Conservation (phyloP, 768 basidiomycete species). For the Mycena amicta region DNA sequence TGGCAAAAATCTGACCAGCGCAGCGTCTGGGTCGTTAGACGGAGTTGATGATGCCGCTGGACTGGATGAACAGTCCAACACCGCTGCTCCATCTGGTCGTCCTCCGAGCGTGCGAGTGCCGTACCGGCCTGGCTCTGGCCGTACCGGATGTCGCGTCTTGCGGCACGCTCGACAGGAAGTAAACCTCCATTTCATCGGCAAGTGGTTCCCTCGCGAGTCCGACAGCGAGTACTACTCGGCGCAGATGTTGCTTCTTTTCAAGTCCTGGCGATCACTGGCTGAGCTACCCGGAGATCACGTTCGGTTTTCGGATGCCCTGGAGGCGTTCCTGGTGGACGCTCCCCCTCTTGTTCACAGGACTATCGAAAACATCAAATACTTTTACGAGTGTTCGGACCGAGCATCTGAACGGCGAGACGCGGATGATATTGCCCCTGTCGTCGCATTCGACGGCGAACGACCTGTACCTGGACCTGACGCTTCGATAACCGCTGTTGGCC, state of each 20-base stretch:
- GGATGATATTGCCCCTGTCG: background rate
- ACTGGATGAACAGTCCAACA: slow-evolving; percentile 19
- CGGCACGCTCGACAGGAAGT: slow-evolving; percentile 32
- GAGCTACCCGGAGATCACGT: slow-evolving; percentile 24
- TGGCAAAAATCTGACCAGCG: slow-evolving; percentile 8
- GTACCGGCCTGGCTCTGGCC: slow-evolving; percentile 24
- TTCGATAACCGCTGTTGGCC: background rate
- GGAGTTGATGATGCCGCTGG: slow-evolving; percentile 8
- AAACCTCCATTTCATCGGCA: slow-evolving; percentile 35
- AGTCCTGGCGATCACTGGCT: slow-evolving; percentile 33
- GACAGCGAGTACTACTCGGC: slow-evolving; percentile 29
- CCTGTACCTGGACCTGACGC: background rate
- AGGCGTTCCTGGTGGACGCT: slow-evolving; percentile 12
- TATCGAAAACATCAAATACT: slow-evolving; percentile 36
- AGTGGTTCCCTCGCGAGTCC: slow-evolving; percentile 31
- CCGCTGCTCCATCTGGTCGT: slow-evolving; percentile 10
- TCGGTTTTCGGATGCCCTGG: slow-evolving; percentile 28
- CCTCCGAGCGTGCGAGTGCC: slow-evolving; percentile 16
- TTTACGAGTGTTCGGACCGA: slow-evolving; percentile 30
- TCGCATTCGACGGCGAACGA: slow-evolving; percentile 4
- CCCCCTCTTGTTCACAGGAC: slow-evolving; percentile 4
- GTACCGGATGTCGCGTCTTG: slow-evolving; percentile 21
- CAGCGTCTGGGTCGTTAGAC: background rate
- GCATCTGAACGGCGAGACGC: slow-evolving; percentile 4
- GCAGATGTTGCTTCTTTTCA: slow-evolving; percentile 34